Base-by-base conservation (phyloP, 805 yeast species). In the Teunomyces stri region DNA sequence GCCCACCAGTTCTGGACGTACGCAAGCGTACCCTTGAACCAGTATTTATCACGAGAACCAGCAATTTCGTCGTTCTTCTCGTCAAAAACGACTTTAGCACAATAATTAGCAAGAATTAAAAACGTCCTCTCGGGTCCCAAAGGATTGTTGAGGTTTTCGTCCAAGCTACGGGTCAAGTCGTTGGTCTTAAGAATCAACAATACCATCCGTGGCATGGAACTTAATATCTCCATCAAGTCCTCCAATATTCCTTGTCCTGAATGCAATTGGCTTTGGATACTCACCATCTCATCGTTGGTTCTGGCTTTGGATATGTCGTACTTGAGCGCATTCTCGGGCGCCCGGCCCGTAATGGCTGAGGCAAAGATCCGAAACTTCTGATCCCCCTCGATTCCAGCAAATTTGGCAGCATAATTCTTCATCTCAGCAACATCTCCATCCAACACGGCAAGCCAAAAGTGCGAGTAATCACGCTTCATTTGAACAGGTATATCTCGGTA, bases 321-420 rank as follows among this genome's bases (percentile, higher is more conserved):
- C 51, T 77, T 76, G 45, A 87, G 61, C 0, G 95, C 92, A 46
- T 82, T 81, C 16, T 85, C 82, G 20, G 87, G 87, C 56, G 91
- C 95, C 48, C 99, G 74, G 1, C 99, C 99, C 0, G 99, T 94
- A 37, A 94, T 84, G 1, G 98, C 97, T 1, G 96, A 90, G 1
- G 95, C 87, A 61, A 94, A 86, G 10, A 94, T 71, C 18, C 87
- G 85, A 68, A 91, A 89, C 51, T 70, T 69, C 58, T 89, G 87
- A 6, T 82, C 84, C 25, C 86, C 92, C 31, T 70, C 68, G 29
- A 94, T 82, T 16, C 87, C 83, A 1, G 97, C 96, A 66, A 94
- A 85, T 56, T 72, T 76, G 44, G 80, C 78, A 18, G 97, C 95
- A 62, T 89, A 88, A 39, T 71, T 54, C 49, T 78, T 75, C 96